Conservation (phyloP, 2,329 filamentous ascomycete genomes). For the Colletotrichum agaves region DNA sequence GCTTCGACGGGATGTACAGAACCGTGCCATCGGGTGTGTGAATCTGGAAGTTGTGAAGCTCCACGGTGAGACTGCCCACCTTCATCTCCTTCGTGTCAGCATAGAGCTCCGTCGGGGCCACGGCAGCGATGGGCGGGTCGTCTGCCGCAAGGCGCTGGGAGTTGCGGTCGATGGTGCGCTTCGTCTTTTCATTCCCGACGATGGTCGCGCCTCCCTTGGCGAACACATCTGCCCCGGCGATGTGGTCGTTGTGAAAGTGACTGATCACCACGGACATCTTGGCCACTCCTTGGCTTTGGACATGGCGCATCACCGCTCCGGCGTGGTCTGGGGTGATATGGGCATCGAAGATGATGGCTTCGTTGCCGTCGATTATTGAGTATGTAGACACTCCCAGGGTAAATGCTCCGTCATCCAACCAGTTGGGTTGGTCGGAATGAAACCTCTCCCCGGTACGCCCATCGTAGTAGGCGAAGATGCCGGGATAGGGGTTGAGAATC, state of each 20-base stretch:
- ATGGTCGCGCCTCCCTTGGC: constrained; percentile 29
- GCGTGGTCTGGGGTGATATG: constrained; percentile 37
- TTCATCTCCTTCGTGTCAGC: constrained; percentile 17
- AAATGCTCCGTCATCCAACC: constrained; percentile 38
- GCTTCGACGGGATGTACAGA: constrained; percentile 32
- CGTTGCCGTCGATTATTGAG: constrained; percentile 33
- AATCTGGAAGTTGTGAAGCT: constrained; percentile 32
- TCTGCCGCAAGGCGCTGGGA: constrained; percentile 24
- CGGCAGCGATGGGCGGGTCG: constrained; percentile 27
- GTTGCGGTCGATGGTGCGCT: constrained; percentile 10
- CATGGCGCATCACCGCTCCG: constrained; percentile 35
- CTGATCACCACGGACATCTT: constrained; percentile 34
- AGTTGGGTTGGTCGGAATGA: constrained; percentile 37
- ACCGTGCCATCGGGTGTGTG: constrained; percentile 33
- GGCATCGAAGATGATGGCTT: constrained; percentile 37
- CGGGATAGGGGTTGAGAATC: constrained; percentile 30
- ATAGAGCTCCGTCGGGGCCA: constrained; percentile 27
- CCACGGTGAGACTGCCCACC: constrained; percentile 24
- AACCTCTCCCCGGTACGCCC: constrained; percentile 35
- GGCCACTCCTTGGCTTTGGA: constrained; percentile 25
- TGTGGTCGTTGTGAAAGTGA: constrained; percentile 36
- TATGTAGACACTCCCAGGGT: constrained; percentile 36
- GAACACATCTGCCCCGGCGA: constrained; percentile 28
- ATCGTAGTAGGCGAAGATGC: constrained; percentile 38
- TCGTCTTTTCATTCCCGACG: constrained; percentile 25